Evolutionary conservation across 306 rosid genomes (phyloP), one percentile per base, ranked within the genome.

Genomic region (Gynostemma pentaphyllum): DNA sequence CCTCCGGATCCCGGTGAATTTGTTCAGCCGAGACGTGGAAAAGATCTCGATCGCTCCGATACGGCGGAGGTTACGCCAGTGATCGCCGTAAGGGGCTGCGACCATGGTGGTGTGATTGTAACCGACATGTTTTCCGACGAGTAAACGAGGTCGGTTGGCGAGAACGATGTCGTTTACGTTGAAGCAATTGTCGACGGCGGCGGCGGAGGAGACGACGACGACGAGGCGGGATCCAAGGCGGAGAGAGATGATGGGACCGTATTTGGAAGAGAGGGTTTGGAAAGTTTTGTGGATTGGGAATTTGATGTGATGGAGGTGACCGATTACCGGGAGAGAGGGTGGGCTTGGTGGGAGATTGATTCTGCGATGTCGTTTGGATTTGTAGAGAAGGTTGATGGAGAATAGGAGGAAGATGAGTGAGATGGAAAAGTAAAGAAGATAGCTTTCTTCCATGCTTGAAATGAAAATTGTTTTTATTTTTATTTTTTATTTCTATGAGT

Each of bases 11-110:
- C n/a, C 51, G 6, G 9, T 4, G 30, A 82, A 83, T n/a, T 21
- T 22, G 30, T 64, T 72, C 37, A 75, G 83, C 1, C 83, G 78
- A 30, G 29, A 47, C 0, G 82, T 37, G 15, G 95, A 89, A 63
- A 89, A 82, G 32, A 89, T 79, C 76, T 89, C 94, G 4, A 79
- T 2, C 8, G 89, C 32, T 18, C 80, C 67, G 9, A 82, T 79
- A 16, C 92, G 92, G 21, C 92, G 87, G 19, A 84, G 50, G 81
- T 86, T 89, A 22, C 92, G 85, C 95, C 97, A 89, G 72, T 82
- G 95, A 18, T 84, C 87, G 15, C 94, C 90, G 44, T 89, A 84
- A 0, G 86, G 44, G 0, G 97, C 8, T 3, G 66, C 0, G 0
- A 27, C 1, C 0, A 86, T 1, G 1, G 68, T 68, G 67, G 95